A percentile compares a stretch with the other conserved stretches of the same genome.
Evolutionary conservation across 305 asterid genomes (phyloP).

Genomic region (Striga hermonthica): DNA sequence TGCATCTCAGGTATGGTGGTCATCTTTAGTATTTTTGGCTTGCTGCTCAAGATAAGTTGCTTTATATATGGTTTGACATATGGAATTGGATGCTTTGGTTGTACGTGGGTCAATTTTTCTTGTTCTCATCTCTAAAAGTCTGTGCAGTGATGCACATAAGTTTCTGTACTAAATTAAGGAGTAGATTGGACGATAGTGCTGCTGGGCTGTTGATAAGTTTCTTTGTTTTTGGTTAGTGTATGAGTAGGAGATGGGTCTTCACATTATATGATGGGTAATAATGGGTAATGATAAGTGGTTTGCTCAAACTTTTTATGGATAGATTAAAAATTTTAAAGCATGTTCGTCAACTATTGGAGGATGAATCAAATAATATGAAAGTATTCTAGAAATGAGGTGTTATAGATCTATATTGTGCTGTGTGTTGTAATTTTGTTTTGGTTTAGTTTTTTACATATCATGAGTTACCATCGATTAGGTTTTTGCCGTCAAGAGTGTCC

Average conservation of each 20-base stretch:
- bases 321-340: neutral
- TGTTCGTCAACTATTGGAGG: conserved; percentile 6
- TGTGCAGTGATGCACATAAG: conserved; percentile 11
- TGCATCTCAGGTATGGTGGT: conserved; percentile 86
- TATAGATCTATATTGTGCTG: conserved; percentile 17
- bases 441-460: neutral
- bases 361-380: conserved; percentile 10
- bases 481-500: conserved; percentile 97
- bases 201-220: neutral
- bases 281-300: conserved; percentile 1
- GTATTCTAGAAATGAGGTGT: conserved; percentile 7
- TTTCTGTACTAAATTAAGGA: conserved; percentile 20
- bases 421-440: conserved; percentile 8
- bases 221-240: neutral
- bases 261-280: neutral
- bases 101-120: conserved; percentile 14
- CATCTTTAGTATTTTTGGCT: conserved; percentile 20
- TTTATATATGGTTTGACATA: conserved; percentile 17
- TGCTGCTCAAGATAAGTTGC: no score
- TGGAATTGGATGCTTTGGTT: conserved; percentile 8
- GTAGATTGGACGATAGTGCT: conserved; percentile 20
- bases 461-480: conserved; percentile 49
- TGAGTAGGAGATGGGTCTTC: conserved; percentile 7
- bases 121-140: conserved; percentile 11
- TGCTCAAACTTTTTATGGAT: neutral